Evolutionary conservation across 2,329 filamentous ascomycete genomes (phyloP).

Genomic region (Verticillium tricorpus): DNA sequence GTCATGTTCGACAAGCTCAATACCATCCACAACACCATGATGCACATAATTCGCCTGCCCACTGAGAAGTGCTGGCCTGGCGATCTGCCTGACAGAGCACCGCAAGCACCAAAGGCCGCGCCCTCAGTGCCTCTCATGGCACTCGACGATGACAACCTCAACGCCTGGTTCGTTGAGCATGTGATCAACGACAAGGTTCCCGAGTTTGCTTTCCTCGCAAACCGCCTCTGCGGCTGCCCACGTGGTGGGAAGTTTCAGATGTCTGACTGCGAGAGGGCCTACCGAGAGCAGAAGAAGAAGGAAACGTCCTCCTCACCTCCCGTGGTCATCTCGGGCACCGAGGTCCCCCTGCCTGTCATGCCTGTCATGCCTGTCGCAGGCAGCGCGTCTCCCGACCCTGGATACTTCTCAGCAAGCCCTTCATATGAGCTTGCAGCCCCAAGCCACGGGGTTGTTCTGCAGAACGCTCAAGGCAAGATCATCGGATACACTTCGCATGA

Average conservation of each 20-base stretch:
- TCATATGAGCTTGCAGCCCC: no score
- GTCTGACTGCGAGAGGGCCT: not conserved
- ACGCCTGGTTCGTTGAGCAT: not conserved
- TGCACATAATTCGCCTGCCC: not conserved
- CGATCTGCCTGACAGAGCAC: not conserved
- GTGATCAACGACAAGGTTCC: not conserved
- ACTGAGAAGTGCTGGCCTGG: not conserved
- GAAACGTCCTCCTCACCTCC: not conserved
- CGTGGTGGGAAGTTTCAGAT: not conserved
- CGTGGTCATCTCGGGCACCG: not conserved
- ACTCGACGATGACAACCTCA: not conserved
- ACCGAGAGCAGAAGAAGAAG: not conserved
- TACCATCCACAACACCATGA: not conserved
- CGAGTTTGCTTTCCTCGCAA: not conserved
- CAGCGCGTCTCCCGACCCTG: no score
- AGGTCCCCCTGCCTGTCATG: not conserved
- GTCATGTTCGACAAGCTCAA: not conserved
- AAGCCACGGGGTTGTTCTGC: no score
- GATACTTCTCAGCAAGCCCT: no score
- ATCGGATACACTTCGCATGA: no score
- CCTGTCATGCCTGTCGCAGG: no score
- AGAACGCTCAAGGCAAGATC: no score
- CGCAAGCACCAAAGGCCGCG: no score
- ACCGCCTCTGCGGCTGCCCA: not conserved
- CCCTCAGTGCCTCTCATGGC: not conserved